These are phyloP conservation scores for Diphasiastrum complanatum DNA, from an alignment of 83 land plant genomes.

Conservation along the genomic window DNA sequence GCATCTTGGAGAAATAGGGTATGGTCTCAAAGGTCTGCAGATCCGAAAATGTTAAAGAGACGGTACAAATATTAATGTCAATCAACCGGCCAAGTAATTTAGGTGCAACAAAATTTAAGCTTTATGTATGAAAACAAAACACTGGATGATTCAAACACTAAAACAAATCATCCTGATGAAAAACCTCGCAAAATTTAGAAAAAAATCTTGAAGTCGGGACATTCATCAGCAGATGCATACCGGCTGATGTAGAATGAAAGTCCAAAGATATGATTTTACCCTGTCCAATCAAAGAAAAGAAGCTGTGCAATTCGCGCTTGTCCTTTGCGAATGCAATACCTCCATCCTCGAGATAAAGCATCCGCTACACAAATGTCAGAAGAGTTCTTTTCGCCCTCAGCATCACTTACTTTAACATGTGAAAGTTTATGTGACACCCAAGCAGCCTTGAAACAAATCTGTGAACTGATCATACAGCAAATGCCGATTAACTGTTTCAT, in stretches of 20 bases:
- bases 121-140: neutral
- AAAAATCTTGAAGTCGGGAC: neutral
- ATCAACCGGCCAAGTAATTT: too few relatives aligned
- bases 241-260: neutral
- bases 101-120: too few relatives aligned
- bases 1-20: slow-evolving; percentile 70
- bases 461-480: too few relatives aligned
- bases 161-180: slow-evolving; percentile 5
- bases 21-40: slow-evolving; percentile 67
- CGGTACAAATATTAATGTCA: neutral
- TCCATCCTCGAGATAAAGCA: slow-evolving; percentile 30
- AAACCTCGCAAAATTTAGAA: neutral
- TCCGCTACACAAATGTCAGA: slow-evolving; percentile 13
- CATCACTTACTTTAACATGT: slow-evolving; percentile 4
- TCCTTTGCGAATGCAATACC: slow-evolving; percentile 34
- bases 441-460: slow-evolving; percentile 36
- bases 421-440: slow-evolving; percentile 31
- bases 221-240: neutral
- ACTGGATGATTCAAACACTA: neutral
- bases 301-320: slow-evolving; percentile 20
- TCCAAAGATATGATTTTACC: slow-evolving; percentile 18
- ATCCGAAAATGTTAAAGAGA: slow-evolving; percentile 8
- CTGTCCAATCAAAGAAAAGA: slow-evolving; percentile 40
- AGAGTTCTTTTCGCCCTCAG: neutral
- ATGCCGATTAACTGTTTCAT: too few relatives aligned